Evolutionary conservation across 2,329 filamentous ascomycete species (phyloP).

Genomic region (Fusarium agapanthi): DNA sequence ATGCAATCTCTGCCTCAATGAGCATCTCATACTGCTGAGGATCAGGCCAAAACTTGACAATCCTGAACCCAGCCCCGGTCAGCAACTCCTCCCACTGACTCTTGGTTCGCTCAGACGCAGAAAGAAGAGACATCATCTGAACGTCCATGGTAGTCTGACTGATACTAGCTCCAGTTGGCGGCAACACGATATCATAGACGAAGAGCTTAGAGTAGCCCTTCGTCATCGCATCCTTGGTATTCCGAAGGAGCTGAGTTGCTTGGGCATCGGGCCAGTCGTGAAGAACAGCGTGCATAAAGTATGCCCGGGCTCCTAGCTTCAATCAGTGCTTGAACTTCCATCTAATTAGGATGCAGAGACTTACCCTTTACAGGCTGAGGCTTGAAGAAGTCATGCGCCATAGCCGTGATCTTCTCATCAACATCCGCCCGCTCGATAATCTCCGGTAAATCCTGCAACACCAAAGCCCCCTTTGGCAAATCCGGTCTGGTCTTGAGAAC

Average conservation of each 20-base stretch:
- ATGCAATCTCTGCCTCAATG: constrained; percentile 28
- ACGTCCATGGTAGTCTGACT: constrained; percentile 44
- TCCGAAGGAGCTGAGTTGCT: constrained; percentile 40
- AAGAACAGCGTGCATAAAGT: constrained; percentile 57
- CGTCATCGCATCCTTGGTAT: constrained; percentile 27
- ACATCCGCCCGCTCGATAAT: constrained; percentile 15
- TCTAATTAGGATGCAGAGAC: background rate
- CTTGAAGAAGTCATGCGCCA: constrained; percentile 28
- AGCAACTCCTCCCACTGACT: constrained; percentile 28
- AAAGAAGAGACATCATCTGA: constrained; percentile 39
- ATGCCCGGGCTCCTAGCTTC: constrained; percentile 48
- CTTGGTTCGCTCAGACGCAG: constrained; percentile 35
- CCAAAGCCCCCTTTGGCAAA: background rate
- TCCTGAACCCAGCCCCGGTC: constrained; percentile 1
- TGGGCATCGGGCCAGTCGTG: constrained; percentile 59
- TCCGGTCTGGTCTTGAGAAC: constrained; percentile 8
- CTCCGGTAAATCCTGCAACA: constrained; percentile 29
- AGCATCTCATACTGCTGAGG: constrained; percentile 39
- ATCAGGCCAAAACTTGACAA: constrained; percentile 30
- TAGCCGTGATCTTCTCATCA: constrained; percentile 14
- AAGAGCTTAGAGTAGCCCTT: constrained; percentile 41
- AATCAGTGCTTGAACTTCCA: rapidly evolving
- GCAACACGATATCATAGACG: constrained; percentile 34
- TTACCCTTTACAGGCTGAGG: constrained; percentile 22
- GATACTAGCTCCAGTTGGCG: constrained; percentile 20